Evolutionary conservation across 345 rosid genomes (phyloP), one percentile per base, ranked within the genome.

Genomic region (Pugionium cornutum): DNA sequence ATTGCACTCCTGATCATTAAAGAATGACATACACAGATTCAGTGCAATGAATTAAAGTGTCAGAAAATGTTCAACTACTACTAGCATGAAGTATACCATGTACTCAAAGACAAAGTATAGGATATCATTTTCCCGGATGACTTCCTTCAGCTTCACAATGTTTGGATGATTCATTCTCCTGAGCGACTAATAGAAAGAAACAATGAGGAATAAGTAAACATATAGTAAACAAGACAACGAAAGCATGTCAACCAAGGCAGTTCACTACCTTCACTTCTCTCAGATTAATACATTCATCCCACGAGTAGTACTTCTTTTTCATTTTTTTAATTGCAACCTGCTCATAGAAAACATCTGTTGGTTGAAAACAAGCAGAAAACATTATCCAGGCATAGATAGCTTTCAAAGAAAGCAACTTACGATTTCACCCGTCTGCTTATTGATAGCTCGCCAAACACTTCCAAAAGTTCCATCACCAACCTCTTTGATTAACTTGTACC

Each of bases 381-480:
- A 66, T 57, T 40, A 28, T 9, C 30, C 41, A 46, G 7, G 42
- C 30, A 47, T 4, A 11, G 7, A 67, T 28, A 62, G 49, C 40
- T 48, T 30, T 33, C 25, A 41, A 42, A 62, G 64, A 54, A 54
- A 54, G 33, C 0, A 63, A 82, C 96, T 72, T 77, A 94, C 99
- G 55, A 88, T 89, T 88, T 94, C 99, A 74, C 96, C 96, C 64
- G 97, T 76, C 64, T 80, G 89, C 84, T 81, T 91, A 79, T 81
- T 77, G 76, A 88, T 85, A 40, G 92, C 99, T 69, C 86, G 85
- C 95, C 97, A 87, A 31, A 94, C 99, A 77, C 73, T 87, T 58
- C 97, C 99, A 82, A 91, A 94, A 9, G 99, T 84, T 70, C 99
- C 99, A 80, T 87, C 92, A 64, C 99, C 99, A 74, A 90, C 91